phyloP scores from a whole-genome alignment of 1,284 basidiomycete species.

The Ustilago hordei region DNA sequence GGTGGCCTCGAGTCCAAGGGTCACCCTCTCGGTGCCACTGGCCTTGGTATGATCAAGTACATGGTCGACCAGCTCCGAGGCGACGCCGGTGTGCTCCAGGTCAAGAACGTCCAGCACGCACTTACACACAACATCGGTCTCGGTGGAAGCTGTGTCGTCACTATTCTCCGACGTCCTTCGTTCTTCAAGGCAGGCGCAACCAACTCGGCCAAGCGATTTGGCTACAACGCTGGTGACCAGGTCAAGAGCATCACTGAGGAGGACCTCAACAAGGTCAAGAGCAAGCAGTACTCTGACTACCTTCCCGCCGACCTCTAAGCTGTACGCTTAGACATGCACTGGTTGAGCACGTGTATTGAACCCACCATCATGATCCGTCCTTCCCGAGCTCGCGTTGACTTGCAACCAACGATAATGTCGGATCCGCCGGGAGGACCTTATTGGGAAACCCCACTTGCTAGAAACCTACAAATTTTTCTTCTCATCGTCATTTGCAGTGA shows the following conservation, averaged over 20 bases:
- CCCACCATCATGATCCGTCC: background rate
- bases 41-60: slow-evolving; percentile 88
- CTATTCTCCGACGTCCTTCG: slow-evolving; percentile 49
- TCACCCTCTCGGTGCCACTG: slow-evolving; percentile 82
- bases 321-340: background rate
- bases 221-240: slow-evolving; percentile 61
- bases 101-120: slow-evolving; percentile 81
- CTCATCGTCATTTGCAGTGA: background rate
- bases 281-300: slow-evolving; percentile 62
- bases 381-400: background rate
- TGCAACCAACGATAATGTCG: background rate
- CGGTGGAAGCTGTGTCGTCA: slow-evolving; percentile 72
- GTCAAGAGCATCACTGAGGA: slow-evolving; percentile 58
- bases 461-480: background rate
- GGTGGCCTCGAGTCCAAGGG: slow-evolving; percentile 89
- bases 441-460: background rate
- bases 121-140: slow-evolving; percentile 86
- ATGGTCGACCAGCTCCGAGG: slow-evolving; percentile 76
- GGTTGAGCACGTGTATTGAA: background rate
- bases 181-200: slow-evolving; percentile 59
- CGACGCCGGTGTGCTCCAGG: slow-evolving; percentile 72
- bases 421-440: background rate
- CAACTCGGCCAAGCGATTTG: slow-evolving; percentile 58
- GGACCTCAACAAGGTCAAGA: slow-evolving; percentile 60
- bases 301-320: slow-evolving; percentile 48